These are phyloP conservation scores for Breviolum minutum DNA, from an alignment of 73 alveolate species.

Conservation along the genomic window DNA sequence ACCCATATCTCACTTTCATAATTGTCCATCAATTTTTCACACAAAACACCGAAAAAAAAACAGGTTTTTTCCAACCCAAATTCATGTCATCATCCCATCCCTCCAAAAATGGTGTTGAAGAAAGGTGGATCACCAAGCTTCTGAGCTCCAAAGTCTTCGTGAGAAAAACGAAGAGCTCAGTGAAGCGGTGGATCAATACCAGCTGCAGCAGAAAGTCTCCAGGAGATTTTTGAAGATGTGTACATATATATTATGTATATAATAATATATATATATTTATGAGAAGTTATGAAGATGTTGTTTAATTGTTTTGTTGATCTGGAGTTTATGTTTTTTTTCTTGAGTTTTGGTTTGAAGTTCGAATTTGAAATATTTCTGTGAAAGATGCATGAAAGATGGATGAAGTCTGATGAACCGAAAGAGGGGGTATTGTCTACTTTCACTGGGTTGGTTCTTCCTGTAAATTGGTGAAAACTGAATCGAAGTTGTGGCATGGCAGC, in stretches of 20 bases:
- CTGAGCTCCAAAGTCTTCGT: slow-evolving; percentile 9
- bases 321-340: background rate
- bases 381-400: background rate
- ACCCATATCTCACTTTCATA: background rate
- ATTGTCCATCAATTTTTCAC: background rate
- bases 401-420: background rate
- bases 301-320: background rate
- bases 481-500: too few species aligned
- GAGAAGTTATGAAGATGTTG: background rate
- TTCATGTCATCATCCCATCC: background rate
- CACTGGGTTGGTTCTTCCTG: too few species aligned
- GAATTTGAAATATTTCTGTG: background rate
- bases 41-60: too few species aligned
- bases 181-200: slow-evolving; percentile 44
- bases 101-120: background rate
- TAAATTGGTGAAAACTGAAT: too few species aligned
- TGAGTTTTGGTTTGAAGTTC: background rate
- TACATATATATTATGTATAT: too few species aligned
- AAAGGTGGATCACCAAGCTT: slow-evolving; percentile 59
- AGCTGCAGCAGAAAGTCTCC: slow-evolving; percentile 79
- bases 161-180: slow-evolving; percentile 56
- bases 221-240: background rate
- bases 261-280: too few species aligned
- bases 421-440: too few species aligned
- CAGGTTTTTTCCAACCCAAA: background rate